Evolutionary conservation across 345 rosid genomes (phyloP).

Genomic region (Diplotaxis tenuifolia): DNA sequence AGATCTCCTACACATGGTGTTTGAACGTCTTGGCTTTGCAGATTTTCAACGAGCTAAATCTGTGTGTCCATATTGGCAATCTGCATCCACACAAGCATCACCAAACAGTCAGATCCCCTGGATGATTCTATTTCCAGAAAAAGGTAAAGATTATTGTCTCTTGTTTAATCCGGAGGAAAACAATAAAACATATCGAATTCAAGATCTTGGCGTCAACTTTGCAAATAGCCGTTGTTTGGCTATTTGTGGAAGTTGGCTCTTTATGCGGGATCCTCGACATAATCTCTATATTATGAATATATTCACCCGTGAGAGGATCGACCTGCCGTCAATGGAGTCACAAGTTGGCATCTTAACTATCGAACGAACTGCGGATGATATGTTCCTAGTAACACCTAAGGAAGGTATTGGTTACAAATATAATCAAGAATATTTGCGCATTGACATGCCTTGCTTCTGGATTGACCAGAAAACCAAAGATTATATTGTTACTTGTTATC

Average conservation of each 20-base stretch:
- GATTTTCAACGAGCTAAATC: constrained; percentile 19
- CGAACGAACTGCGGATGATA: not conserved
- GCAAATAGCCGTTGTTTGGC: too few species aligned
- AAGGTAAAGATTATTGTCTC: constrained; percentile 7
- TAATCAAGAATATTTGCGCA: not conserved
- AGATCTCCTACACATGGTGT: too few species aligned
- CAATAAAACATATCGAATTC: not conserved
- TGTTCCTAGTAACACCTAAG: not conserved
- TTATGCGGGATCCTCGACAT: not conserved
- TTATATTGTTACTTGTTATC: not conserved
- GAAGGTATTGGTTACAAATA: not conserved
- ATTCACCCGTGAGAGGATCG: too few species aligned
- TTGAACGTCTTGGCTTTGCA: too few species aligned
- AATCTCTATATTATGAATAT: too few species aligned
- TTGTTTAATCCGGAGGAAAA: constrained; percentile 10
- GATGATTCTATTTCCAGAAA: too few species aligned
- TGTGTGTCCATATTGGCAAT: constrained; percentile 7
- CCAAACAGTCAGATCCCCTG: too few species aligned
- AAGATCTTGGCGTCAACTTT: too few species aligned
- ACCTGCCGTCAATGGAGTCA: not conserved
- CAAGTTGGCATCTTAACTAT: not conserved
- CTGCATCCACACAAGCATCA: too few species aligned
- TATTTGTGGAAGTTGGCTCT: constrained; percentile 5
- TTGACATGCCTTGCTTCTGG: not conserved
- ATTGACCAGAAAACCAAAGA: constrained; percentile 10